Evolutionary conservation across 2,329 filamentous ascomycete species (phyloP).

Genomic region (Arthrobotrys iridis): DNA sequence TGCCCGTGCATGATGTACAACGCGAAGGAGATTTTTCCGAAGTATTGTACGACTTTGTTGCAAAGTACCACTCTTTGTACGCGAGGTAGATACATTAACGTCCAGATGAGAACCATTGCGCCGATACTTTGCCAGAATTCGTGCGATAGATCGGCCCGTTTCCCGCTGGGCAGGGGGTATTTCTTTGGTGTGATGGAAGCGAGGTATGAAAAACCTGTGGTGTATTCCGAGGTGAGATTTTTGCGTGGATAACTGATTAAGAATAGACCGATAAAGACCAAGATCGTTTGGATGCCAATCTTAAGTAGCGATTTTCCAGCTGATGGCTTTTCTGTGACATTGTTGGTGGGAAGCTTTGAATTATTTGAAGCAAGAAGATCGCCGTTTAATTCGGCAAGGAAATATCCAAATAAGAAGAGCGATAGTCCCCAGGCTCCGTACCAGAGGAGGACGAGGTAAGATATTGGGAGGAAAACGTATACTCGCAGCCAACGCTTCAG

Average conservation of each 20-base stretch:
- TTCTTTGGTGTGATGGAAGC: conserved; percentile 3
- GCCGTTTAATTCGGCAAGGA: conserved; percentile 30
- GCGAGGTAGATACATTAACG: conserved; percentile 29
- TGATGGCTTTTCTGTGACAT: not conserved
- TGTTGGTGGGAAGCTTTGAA: not conserved
- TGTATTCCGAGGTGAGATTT: conserved; percentile 58
- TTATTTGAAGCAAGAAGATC: conserved; percentile 43
- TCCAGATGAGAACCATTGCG: conserved; percentile 23
- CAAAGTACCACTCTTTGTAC: conserved; percentile 20
- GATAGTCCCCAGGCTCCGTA: conserved; percentile 2
- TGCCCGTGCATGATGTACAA: conserved; percentile 37
- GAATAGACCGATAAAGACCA: conserved; percentile 67
- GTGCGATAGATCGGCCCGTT: not conserved
- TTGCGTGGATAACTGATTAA: conserved; percentile 66
- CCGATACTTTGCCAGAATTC: conserved; percentile 40
- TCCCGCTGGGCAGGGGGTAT: conserved; percentile 8
- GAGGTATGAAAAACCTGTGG: conserved; percentile 27
- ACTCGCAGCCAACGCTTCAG: conserved; percentile 13
- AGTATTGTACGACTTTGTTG: conserved; percentile 30
- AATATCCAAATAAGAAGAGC: conserved; percentile 43
- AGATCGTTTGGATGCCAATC: conserved; percentile 61
- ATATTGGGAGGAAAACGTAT: conserved; percentile 15
- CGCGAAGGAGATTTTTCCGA: conserved; percentile 38
- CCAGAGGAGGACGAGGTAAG: not conserved
- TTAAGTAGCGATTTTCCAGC: not conserved